Evolutionary conservation across 192 early-diverging fungal genomes (phyloP).

Genomic region (Podila horticola): DNA sequence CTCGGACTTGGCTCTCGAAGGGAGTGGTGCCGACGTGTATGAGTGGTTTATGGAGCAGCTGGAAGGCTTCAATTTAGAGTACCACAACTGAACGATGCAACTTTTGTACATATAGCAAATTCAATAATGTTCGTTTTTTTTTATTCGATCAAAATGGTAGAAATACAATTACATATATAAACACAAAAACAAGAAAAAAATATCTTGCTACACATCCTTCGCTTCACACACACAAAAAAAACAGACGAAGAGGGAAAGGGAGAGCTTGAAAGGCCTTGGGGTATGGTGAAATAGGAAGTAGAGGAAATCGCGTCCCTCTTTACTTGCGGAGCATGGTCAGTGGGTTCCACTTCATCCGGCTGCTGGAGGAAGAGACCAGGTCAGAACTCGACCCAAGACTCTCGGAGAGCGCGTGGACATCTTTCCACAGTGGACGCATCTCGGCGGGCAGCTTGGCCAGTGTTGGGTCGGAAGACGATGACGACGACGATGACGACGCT

Average conservation of each 20-base stretch:
- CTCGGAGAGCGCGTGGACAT: conserved; percentile 21
- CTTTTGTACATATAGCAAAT: no score
- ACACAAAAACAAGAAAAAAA: neutral
- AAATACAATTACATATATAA: neutral
- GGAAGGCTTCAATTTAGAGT: neutral
- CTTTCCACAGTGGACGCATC: conserved; percentile 31
- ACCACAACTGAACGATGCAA: neutral
- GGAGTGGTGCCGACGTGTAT: neutral
- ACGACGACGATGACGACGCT: neutral
- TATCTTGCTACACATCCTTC: neutral
- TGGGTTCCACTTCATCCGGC: conserved; percentile 28
- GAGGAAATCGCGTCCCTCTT: neutral
- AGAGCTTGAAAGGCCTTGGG: neutral
- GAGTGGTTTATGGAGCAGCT: neutral
- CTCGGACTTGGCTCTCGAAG: neutral
- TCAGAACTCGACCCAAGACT: conserved; percentile 23
- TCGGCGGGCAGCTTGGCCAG: conserved; percentile 18
- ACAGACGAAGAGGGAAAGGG: neutral
- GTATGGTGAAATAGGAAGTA: neutral
- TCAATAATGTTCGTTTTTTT: neutral
- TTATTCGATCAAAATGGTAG: neutral
- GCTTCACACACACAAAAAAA: conserved; percentile 11
- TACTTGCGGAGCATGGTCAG: conserved; percentile 40
- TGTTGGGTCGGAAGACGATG: neutral
- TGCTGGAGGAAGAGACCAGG: conserved; percentile 12